Percentiles rank a stretch among this genome's conserved stretches.
Evolutionary conservation across 306 rosid genomes (phyloP).

Genomic region (Vachellia collinsii): DNA sequence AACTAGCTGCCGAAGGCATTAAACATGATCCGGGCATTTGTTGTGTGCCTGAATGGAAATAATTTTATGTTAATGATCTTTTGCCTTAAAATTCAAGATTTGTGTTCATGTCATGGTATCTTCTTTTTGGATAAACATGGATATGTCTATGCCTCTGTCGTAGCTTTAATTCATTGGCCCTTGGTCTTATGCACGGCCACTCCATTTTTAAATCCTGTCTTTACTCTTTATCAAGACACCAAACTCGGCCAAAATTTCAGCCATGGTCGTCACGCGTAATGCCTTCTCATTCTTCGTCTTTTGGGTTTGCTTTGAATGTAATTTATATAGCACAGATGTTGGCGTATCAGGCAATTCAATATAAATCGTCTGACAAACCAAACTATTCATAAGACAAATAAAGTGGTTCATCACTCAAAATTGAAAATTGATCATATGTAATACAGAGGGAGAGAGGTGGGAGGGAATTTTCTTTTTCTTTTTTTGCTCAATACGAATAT

Average conservation of each 20-base stretch:
- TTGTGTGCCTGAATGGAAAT: background rate
- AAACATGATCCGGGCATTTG: background rate
- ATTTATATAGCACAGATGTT: background rate
- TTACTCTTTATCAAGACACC: constrained; percentile 37
- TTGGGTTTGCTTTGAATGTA: background rate
- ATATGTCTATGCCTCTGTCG: background rate
- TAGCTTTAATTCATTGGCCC: background rate
- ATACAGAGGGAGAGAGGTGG: no score
- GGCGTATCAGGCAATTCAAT: background rate
- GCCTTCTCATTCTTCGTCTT: background rate
- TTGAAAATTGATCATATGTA: no score
- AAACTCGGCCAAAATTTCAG: background rate
- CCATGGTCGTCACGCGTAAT: background rate
- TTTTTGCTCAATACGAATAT: no score
- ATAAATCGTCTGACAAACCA: background rate
- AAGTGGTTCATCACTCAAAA: background rate
- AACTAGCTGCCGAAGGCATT: background rate
- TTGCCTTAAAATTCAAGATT: background rate
- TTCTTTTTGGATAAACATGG: no score
- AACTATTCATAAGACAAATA: background rate
- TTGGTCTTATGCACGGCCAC: constrained; percentile 19
- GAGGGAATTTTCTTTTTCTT: no score
- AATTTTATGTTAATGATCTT: background rate
- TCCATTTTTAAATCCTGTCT: constrained; percentile 42
- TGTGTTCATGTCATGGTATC: background rate